Percentiles rank a stretch among this genome's conserved stretches.
Conservation (phyloP, 2,329 filamentous ascomycete genomes). For the Zasmidium citrigriseum region DNA sequence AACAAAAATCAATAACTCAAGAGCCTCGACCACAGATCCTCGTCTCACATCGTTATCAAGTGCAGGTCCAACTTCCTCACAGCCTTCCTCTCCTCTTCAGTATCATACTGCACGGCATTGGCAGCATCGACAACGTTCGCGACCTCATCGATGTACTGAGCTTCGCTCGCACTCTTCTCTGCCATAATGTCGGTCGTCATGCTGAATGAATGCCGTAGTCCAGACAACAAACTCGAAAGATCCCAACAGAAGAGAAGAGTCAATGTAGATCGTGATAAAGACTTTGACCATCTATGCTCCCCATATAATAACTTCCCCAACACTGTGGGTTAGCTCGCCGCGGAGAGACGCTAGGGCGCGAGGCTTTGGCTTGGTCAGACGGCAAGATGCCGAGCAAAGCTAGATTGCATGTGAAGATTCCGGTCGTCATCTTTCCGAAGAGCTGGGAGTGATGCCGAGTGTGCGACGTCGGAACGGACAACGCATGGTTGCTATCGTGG, state of each 20-base stretch:
- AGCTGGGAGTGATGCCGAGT: too few relatives aligned
- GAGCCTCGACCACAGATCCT: too few relatives aligned
- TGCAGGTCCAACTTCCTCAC: constrained; percentile 32
- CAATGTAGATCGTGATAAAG: not conserved
- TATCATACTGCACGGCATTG: not conserved
- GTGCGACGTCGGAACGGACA: too few relatives aligned
- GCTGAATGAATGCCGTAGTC: not conserved
- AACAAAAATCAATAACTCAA: not conserved
- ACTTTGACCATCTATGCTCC: not conserved
- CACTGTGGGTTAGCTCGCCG: not conserved
- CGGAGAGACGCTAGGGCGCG: not conserved
- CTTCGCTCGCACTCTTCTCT: not conserved
- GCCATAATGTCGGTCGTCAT: not conserved
- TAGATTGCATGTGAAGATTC: too few relatives aligned
- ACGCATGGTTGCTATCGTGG: too few relatives aligned
- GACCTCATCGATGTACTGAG: constrained; percentile 3
- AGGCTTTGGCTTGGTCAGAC: not conserved
- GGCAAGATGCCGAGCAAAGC: not conserved
- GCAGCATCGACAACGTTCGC: not conserved
- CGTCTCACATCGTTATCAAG: constrained; percentile 22
- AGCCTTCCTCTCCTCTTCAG: constrained; percentile 20
- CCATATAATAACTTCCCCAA: not conserved
- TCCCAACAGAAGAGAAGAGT: not conserved
- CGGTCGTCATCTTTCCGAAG: too few relatives aligned
- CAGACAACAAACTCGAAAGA: not conserved